Base-by-base conservation (phyloP, 768 basidiomycete genomes). In the Hygrocybe coccinea region DNA sequence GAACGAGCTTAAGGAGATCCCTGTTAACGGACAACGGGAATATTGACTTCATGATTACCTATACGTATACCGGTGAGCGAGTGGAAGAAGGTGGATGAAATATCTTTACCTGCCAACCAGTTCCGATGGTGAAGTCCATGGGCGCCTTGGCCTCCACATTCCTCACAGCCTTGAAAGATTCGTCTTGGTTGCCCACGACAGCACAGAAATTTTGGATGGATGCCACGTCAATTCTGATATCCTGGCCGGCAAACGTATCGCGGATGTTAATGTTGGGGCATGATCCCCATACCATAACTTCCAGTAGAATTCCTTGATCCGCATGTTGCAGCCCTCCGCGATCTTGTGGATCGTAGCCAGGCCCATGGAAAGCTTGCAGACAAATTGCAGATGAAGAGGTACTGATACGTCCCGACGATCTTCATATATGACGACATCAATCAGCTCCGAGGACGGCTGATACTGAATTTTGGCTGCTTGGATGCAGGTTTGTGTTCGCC, bases 31-130 rank as follows among this genome's bases (percentile, higher is more conserved):
- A n/a, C n/a, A n/a, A 68, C 5, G 97, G 97, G 84, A 99, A 99
- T 71, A 98, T 95, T 1, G 94, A 85, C 69, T 90, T 92, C 89
- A 98, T 99, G 72, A 99, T 98, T n/a, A 94, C 90, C 93, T 95
- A 29, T 61, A 0, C n/a, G 53, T 57, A 57, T 38, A 52, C 35
- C 50, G 61, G 51, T 24, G 54, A n/a, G 44, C 51, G 29, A 29
- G 14, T 38, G 29, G 53, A 34, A 43, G 54, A 46, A 6, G 17
- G 15, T 46, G 1, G 21, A 36, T 55, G 25, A 25, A 41, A 29
- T 21, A 51, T 72, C 87, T 29, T 57, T 67, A 93, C 94, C 87
- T 95, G 86, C 97, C 97, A 99, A 45, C 95, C 95, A 37, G 94
- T 87, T 50, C 98, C 95, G 65, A 99, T 99, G 22, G 95, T 92